Evolutionary conservation across 2,329 filamentous ascomycete genomes (phyloP).

Genomic region (Aspergillus cejpii): DNA sequence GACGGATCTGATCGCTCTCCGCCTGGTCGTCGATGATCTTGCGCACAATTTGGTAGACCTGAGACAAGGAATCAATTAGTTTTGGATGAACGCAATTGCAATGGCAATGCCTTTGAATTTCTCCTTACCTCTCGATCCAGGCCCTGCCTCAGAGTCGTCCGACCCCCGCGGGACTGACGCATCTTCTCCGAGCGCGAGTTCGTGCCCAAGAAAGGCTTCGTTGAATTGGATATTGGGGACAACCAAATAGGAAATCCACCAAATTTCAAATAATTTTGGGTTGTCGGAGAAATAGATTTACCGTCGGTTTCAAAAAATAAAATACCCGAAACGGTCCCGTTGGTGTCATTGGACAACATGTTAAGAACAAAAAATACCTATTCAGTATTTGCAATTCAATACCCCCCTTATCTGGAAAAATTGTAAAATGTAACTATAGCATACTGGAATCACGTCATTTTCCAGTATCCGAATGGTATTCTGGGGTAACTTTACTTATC

Average conservation of each 20-base stretch:
- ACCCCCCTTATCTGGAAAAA: too few species aligned
- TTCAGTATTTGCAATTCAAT: too few species aligned
- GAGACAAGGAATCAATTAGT: slow-evolving; percentile 10
- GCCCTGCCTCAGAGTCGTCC: slow-evolving; percentile 47
- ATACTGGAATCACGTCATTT: slow-evolving; percentile 14
- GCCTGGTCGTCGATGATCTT: slow-evolving; percentile 64
- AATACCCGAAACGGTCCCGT: neutral
- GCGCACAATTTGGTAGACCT: slow-evolving; percentile 70
- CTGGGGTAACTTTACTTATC: slow-evolving; percentile 1
- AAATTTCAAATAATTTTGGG: slow-evolving; percentile 11
- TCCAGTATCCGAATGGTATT: neutral
- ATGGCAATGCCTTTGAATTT: neutral
- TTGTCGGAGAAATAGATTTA: slow-evolving; percentile 12
- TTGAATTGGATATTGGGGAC: neutral
- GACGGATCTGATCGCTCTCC: slow-evolving; percentile 44
- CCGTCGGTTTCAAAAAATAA: neutral
- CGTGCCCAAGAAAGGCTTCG: neutral
- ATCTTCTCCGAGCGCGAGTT: slow-evolving; percentile 21
- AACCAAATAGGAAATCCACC: neutral
- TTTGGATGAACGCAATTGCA: neutral
- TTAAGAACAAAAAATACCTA: neutral
- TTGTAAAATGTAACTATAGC: neutral
- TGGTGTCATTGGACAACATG: neutral
- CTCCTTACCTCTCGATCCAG: slow-evolving; percentile 57
- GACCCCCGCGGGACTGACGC: slow-evolving; percentile 34